Base-by-base conservation (phyloP, 2,329 filamentous ascomycete species). In the Trichoderma hamatum region DNA sequence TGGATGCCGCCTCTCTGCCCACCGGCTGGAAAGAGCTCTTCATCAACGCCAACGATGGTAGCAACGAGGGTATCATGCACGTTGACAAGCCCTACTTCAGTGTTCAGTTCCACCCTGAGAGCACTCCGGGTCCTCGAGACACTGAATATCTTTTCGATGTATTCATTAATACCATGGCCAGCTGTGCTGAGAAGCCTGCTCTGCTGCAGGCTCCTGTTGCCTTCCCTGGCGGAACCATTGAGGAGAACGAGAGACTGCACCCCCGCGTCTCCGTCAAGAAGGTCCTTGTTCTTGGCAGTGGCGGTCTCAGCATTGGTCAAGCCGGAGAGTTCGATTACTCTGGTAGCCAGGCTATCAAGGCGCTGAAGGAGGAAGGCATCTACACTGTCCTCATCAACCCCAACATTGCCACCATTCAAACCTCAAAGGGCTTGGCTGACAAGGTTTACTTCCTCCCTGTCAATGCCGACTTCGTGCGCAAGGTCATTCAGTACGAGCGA, bases 271-370 rank as follows among this genome's bases (percentile, higher is more conserved):
- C 89, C 69, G 93, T 95, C 74, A 96, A 96, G 86, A 98, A 98
- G 84, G 94, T 97, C 16, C 88, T 99, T 69, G 91, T 99, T 32
- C 88, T 99, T 63, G 96, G 96, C 71, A 95, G 92, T 81, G 96
- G 96, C 82, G 96, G 96, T 82, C 87, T 99, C 72, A 97, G 93
- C 80, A 99, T 99, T 80, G 96, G 96, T 16, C 96, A 99, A 81
- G 96, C 96, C 72, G 96, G 96, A 80, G 96, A 99, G 80, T 99
- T 99, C 74, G 96, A 99, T 79, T 99, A 99, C 84, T 98, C 96
- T 66, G 96, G 96, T 72, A 96, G 92, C 80, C 96, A 99, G 81
- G 96, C 95, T 56, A 98, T 99, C 85, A 99, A 99, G 84, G 96
- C 96, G 46, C 79, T 99, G 75, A 98, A 98, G 82, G 92, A 98